These are phyloP conservation scores for Torulaspora gathmanii DNA, from an alignment of 805 yeast species.

Conservation along the genomic window DNA sequence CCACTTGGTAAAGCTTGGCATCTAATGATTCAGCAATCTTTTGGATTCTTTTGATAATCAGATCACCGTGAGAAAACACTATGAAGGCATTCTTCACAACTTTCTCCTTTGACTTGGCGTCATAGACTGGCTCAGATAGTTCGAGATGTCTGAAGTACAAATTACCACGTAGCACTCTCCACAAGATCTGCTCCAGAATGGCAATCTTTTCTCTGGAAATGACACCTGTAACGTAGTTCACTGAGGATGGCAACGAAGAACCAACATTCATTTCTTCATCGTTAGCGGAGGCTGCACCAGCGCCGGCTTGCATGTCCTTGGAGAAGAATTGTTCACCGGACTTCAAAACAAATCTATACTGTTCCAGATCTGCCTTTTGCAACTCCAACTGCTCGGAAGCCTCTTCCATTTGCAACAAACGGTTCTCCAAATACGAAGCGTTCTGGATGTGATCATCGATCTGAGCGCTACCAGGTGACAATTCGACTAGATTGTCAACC, in stretches of 20 bases:
- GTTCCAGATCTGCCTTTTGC: conserved; percentile 55
- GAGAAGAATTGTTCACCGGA: conserved; percentile 48
- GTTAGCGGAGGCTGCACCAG: conserved; percentile 20
- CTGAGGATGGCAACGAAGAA: conserved; percentile 24
- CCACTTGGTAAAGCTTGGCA: conserved; percentile 56
- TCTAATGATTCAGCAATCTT: conserved; percentile 67
- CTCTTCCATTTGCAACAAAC: conserved; percentile 65
- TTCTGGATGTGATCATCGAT: conserved; percentile 67
- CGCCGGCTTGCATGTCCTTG: conserved; percentile 23
- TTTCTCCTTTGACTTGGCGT: conserved; percentile 45
- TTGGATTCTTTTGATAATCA: conserved; percentile 54
- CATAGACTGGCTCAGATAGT: conserved; percentile 52
- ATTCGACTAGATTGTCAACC: conserved; percentile 31
- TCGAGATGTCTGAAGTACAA: conserved; percentile 57
- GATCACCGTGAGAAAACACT: conserved; percentile 64
- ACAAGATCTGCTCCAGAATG: conserved; percentile 61
- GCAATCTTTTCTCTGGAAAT: conserved; percentile 56
- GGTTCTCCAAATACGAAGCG: conserved; percentile 64
- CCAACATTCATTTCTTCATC: conserved; percentile 15
- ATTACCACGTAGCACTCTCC: conserved; percentile 74
- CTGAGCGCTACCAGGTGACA: conserved; percentile 47
- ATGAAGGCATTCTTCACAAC: conserved; percentile 59
- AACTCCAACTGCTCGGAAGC: conserved; percentile 58
- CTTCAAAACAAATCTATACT: conserved; percentile 51
- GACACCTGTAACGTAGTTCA: conserved; percentile 60